phyloP scores from a whole-genome alignment of 169 alveolate genomes.

The Plasmodium chabaudi region DNA sequence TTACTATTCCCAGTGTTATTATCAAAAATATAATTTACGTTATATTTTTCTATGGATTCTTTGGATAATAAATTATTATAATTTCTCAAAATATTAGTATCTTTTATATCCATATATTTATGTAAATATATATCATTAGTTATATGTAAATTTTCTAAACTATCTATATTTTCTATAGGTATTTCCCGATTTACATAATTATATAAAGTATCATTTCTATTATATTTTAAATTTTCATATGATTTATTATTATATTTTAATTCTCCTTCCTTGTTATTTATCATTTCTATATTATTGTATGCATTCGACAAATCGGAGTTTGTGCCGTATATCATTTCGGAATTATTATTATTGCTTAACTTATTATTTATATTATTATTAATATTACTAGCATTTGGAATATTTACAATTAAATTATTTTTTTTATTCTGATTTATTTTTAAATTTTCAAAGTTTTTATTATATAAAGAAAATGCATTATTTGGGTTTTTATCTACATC shows the following conservation, averaged over 20 bases:
- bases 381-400: background rate
- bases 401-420: background rate
- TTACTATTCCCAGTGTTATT: background rate
- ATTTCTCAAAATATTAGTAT: background rate
- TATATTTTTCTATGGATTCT: too few species aligned
- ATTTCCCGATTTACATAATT: too few species aligned
- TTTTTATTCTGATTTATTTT: slow-evolving; percentile 3
- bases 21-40: background rate
- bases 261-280: slow-evolving; percentile 1
- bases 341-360: background rate
- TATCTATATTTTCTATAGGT: too few species aligned
- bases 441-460: slow-evolving; percentile 13
- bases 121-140: background rate
- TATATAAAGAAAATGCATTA: slow-evolving; percentile 12
- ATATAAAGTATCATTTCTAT: background rate
- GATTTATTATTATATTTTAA: background rate
- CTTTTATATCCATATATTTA: background rate
- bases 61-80: too few species aligned
- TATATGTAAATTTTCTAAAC: background rate
- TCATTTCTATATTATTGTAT: slow-evolving; percentile 2
- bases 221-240: background rate
- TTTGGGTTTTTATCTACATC: background rate
- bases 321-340: background rate
- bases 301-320: background rate
- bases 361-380: background rate